Evolutionary conservation across 768 basidiomycete genomes (phyloP), one percentile per base, ranked within the genome.

Genomic region (Arthromyces matolae): DNA sequence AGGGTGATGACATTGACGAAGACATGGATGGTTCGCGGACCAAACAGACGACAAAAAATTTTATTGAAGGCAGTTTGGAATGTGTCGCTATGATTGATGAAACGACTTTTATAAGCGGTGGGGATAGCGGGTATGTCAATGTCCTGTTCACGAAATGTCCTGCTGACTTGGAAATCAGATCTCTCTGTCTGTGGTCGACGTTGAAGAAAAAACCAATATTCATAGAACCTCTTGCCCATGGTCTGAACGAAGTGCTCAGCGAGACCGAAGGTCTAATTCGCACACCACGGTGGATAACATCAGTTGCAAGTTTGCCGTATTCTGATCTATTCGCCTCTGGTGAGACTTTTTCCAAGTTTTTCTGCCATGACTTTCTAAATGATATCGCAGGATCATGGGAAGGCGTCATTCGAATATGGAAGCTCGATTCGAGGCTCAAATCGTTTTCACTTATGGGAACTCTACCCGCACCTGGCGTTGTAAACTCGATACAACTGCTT

Each of bases 51-150:
- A 53, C 58, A 42, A 69, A 73, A 32, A 76, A 72, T 49, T 95
- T 85, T 57, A 71, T 93, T 8, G 96, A 98, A 64, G 95, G 93
- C 0, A 93, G 89, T 58, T 73, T 97, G 42, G 94, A 98, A 47
- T 86, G 84, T 55, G 86, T 95, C 13, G 84, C 89, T 12, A 93
- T 98, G 93, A 76, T 99, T 45, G 96, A 99, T 64, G 95, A 98
- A 68, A 80, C 79, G 27, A 90, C 85, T 5, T 94, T 98, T 63
- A 68, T 98, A 29, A 94, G 84, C 53, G 95, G 95, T 1, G 96
- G 96, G 4, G 94, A 99, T 64, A 94, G 89, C 60, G 96, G 95
- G 93, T 93, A 64, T 51, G 87, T 79, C 42, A 45, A 35, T 47
- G 24, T 34, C 19, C 8, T 45, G 47, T 25, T 7, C 29, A 9